A percentile compares a stretch with the other conserved stretches of the same genome.
Evolutionary conservation across 345 rosid species (phyloP).

Genomic region (Hibiscus tridactylites): DNA sequence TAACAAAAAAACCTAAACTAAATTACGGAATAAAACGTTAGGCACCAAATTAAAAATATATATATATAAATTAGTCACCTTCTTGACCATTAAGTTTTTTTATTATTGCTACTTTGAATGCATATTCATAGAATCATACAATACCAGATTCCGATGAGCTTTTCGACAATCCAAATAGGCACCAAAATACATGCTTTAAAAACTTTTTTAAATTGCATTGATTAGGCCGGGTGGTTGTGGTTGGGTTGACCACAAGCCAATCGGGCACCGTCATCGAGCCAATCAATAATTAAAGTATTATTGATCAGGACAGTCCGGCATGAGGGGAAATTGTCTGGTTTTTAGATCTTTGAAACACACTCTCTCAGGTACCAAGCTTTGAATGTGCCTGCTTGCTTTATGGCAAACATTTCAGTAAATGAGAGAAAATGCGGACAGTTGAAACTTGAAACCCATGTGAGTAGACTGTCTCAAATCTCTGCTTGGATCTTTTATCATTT

Average conservation of each 20-base stretch:
- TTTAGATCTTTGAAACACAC: background rate
- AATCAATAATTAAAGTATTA: background rate
- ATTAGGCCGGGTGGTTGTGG: background rate
- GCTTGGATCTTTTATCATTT: background rate
- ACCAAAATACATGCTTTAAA: background rate
- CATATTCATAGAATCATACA: background rate
- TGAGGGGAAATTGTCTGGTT: background rate
- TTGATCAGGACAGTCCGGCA: background rate
- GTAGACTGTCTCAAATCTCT: background rate
- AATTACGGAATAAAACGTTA: too few relatives aligned
- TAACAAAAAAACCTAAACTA: too few relatives aligned
- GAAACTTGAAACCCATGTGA: constrained; percentile 1
- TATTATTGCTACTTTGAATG: background rate
- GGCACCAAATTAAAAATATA: too few relatives aligned
- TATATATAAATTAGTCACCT: too few relatives aligned
- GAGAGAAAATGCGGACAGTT: background rate
- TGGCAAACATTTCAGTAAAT: background rate
- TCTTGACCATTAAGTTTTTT: background rate
- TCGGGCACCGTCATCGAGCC: background rate
- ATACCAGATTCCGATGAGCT: background rate
- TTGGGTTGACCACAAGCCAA: background rate
- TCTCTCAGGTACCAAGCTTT: background rate
- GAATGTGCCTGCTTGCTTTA: background rate
- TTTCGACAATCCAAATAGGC: background rate
- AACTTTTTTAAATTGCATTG: background rate